Conservation (phyloP, 2,329 filamentous ascomycete genomes). For the Pseudogymnoascus sp. region DNA sequence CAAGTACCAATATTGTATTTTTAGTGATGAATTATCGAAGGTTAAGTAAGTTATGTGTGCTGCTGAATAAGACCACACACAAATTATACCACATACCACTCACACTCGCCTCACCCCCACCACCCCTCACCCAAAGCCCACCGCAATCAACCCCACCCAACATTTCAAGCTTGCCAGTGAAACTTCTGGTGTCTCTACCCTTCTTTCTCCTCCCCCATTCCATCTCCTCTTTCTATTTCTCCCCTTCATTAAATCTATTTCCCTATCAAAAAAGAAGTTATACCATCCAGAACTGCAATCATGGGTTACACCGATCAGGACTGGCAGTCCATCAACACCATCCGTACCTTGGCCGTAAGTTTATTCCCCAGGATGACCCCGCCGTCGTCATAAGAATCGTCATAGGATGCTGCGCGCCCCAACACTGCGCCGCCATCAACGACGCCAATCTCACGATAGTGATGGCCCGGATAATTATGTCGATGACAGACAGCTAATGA, state of each 20-base stretch:
- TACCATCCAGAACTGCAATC: conserved; percentile 33
- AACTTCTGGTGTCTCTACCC: neutral
- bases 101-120: neutral
- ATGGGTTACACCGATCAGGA: conserved; percentile 90
- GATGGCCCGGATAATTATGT: neutral
- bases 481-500: neutral
- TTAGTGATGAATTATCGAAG: neutral
- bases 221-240: neutral
- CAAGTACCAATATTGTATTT: neutral
- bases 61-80: conserved; percentile 1
- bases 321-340: conserved; percentile 93
- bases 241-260: neutral
- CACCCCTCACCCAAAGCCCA: neutral
- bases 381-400: conserved; percentile 22
- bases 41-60: neutral
- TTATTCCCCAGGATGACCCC: conserved; percentile 29
- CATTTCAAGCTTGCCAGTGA: conserved; percentile 5
- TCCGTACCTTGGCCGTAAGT: conserved; percentile 90
- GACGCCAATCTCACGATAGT: neutral
- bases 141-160: neutral
- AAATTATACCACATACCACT: neutral
- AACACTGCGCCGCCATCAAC: neutral
- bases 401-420: neutral
- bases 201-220: neutral
- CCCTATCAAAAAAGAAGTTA: neutral